A percentile compares a stretch with the other conserved stretches of the same genome.
These are phyloP conservation scores for Citrus cavaleriei DNA, from an alignment of 345 rosid species.

Conservation along the genomic window DNA sequence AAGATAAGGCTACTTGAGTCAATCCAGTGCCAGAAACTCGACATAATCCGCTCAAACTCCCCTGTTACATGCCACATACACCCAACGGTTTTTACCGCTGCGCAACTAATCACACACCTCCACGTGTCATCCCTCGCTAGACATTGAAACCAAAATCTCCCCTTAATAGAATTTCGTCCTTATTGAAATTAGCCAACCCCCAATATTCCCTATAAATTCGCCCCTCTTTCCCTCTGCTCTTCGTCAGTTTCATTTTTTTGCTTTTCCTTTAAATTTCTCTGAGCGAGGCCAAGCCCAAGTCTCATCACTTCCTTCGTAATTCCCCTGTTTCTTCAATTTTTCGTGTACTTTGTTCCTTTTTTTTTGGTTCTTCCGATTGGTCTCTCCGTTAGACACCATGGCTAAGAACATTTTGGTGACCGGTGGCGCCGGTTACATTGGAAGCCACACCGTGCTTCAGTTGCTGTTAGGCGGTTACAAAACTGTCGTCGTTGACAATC, in stretches of 20 bases:
- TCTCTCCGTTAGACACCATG: slow-evolving; percentile 27
- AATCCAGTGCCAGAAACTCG: background rate
- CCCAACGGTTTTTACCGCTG: background rate
- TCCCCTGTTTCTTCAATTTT: background rate
- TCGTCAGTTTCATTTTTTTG: background rate
- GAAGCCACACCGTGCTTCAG: slow-evolving; percentile 95
- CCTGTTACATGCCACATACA: background rate
- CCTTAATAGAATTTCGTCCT: background rate
- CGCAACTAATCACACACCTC: background rate
- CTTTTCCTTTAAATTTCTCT: background rate
- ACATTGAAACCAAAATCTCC: background rate
- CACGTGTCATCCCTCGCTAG: background rate
- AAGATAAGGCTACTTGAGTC: background rate
- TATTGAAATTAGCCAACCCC: background rate
- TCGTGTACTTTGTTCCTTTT: background rate
- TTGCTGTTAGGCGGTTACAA: slow-evolving; percentile 65
- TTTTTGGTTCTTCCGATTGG: background rate
- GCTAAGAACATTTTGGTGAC: slow-evolving; percentile 61
- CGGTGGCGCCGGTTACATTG: slow-evolving; percentile 99
- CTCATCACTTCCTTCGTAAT: background rate
- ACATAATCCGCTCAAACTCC: background rate
- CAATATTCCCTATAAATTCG: background rate
- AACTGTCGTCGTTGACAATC: slow-evolving; percentile 78
- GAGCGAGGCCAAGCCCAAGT: background rate
- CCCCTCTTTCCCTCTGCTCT: background rate